Evolutionary conservation across 2,329 filamentous ascomycete species (phyloP), one percentile per base, ranked within the genome.

Genomic region (Pseudogymnoascus sp.): DNA sequence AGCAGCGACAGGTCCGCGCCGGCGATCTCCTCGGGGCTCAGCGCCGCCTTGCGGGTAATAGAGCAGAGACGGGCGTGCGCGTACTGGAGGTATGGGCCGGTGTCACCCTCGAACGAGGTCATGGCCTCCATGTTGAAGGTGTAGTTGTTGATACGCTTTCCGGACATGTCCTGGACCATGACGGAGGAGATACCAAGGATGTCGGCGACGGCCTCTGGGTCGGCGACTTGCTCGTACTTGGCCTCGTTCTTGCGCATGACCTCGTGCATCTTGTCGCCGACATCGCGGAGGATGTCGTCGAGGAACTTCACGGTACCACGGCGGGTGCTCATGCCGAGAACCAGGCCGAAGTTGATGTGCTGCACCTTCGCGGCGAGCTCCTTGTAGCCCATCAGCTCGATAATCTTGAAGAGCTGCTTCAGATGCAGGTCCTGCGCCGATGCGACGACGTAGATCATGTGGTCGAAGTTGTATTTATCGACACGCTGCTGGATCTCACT

Each of bases 111-210:
- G 68, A 93, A 93, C 2, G 88, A 90, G 6, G 86, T 89, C 89
- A 95, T 93, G 68, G 84, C 82, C 64, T 91, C 86, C 81, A 92
- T 87, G 77, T 93, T 88, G 77, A 93, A 93, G 64, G 82, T 80
- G 73, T 86, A 87, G 75, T 86, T 85, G 75, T 85, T 85, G 74
- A 85, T 83, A 71, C 85, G 85, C 85, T 97, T 97, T 75, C 93
- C 95, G 68, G 85, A 89, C 91, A 97, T 96, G 73, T 97, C 95
- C 77, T 97, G 93, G 18, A 96, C 91, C 92, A 97, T 97, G 73
- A 97, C 93, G 73, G 90, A 89, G 67, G 89, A 93, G 73, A 97
- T 97, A 67, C 93, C 95, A 2, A 97, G 84, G 10, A 85, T 91
- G 78, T 97, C 95, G 66, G 95, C 92, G 8, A 88, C 89, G 62